phyloP scores from a whole-genome alignment of 208 protist genomes.

The Angomonas ambiguus region DNA sequence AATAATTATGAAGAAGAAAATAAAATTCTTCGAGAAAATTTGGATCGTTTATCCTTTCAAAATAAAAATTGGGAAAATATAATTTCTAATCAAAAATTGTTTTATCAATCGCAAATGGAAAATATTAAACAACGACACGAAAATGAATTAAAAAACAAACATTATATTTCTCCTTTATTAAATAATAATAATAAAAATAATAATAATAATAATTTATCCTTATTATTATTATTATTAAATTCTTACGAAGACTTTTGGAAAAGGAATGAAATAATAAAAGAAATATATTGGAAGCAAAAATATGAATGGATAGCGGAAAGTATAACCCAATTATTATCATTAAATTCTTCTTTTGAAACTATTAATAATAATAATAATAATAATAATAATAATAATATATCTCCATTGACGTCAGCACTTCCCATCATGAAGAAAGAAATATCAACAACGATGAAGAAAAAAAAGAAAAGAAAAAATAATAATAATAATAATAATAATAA shows the following conservation, averaged over 20 bases:
- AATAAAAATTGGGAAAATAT: conserved; percentile 7
- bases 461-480: conserved; percentile 1
- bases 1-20: background rate
- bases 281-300: background rate
- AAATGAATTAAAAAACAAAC: background rate
- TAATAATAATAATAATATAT: too few species aligned
- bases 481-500: conserved; percentile 2
- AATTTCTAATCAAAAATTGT: background rate
- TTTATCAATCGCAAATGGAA: background rate
- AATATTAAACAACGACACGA: background rate
- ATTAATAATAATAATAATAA: background rate
- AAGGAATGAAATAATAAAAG: background rate
- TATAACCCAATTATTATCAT: background rate
- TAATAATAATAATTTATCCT: background rate
- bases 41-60: background rate
- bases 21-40: background rate
- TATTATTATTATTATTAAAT: background rate
- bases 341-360: background rate
- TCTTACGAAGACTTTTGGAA: background rate
- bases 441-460: background rate
- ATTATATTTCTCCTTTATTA: background rate
- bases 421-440: too few species aligned
- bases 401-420: too few species aligned
- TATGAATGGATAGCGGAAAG: background rate
- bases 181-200: conserved; percentile 6